Evolutionary conservation across 2,329 filamentous ascomycete species (phyloP).

Genomic region (Beauveria medogensis): DNA sequence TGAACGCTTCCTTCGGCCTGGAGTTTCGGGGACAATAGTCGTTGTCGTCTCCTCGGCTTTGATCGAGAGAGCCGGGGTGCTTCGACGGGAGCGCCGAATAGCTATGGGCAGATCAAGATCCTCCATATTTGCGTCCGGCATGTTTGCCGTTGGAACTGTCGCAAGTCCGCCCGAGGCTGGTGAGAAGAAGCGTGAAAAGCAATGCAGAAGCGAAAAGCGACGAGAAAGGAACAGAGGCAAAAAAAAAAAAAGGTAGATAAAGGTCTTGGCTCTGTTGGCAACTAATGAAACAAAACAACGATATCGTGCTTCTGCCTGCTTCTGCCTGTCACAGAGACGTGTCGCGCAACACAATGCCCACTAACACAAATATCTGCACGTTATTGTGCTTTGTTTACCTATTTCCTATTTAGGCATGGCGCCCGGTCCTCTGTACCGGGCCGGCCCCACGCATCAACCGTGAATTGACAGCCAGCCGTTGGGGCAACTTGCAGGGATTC

Average conservation of each 20-base stretch:
- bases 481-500: conserved; percentile 1
- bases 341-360: conserved; percentile 8
- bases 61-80: conserved; percentile 25
- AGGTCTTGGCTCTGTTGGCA: not conserved
- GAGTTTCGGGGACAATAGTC: conserved; percentile 18
- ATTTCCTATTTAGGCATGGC: conserved; percentile 33
- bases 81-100: conserved; percentile 45
- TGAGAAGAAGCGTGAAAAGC: not conserved
- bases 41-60: conserved; percentile 15
- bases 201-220: not conserved
- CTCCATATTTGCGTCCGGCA: conserved; percentile 22
- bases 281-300: conserved; percentile 11
- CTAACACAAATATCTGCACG: conserved; percentile 6
- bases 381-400: conserved; percentile 35
- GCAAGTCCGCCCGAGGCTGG: not conserved
- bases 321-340: conserved; percentile 12
- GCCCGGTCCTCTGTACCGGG: conserved; percentile 12
- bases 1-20: conserved; percentile 32
- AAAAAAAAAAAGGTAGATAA: not conserved
- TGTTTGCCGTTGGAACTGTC: not conserved
- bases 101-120: conserved; percentile 43
- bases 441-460: conserved; percentile 17
- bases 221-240: not conserved
- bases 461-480: conserved; percentile 22
- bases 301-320: not conserved